phyloP scores from a whole-genome alignment of 805 yeast species.

The Ogataea degrootiae region DNA sequence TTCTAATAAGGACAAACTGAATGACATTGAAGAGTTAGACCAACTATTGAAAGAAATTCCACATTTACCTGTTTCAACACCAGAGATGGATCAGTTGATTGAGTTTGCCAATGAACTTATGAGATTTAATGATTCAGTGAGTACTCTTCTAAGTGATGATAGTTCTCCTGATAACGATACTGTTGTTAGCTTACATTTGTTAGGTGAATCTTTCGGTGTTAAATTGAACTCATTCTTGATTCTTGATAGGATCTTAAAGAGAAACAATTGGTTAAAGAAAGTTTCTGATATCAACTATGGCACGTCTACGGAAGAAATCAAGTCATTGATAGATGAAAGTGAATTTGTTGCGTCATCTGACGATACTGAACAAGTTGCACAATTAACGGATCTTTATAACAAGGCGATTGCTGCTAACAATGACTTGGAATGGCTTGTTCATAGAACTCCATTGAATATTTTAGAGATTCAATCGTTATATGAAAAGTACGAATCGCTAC shows the following conservation, averaged over 20 bases:
- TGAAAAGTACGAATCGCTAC: slow-evolving; percentile 10
- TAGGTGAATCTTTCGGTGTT: slow-evolving; percentile 60
- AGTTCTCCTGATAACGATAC: slow-evolving; percentile 9
- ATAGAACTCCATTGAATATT: slow-evolving; percentile 1
- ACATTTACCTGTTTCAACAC: slow-evolving; percentile 42
- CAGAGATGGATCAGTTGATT: slow-evolving; percentile 56
- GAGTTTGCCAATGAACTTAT: slow-evolving; percentile 50
- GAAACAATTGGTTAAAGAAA: slow-evolving; percentile 36
- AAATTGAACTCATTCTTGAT: slow-evolving; percentile 43
- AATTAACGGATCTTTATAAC: slow-evolving; percentile 10
- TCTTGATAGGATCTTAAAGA: slow-evolving; percentile 34
- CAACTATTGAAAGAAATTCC: slow-evolving; percentile 43
- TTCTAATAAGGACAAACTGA: slow-evolving; percentile 21
- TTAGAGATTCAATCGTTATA: slow-evolving; percentile 7
- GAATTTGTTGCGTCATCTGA: slow-evolving; percentile 8
- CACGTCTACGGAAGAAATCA: slow-evolving; percentile 12
- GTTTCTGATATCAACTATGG: slow-evolving; percentile 22
- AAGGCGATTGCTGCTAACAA: slow-evolving; percentile 13
- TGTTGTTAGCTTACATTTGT: slow-evolving; percentile 43
- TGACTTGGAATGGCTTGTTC: slow-evolving; percentile 3
- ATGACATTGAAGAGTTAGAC: slow-evolving; percentile 31
- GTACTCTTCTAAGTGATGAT: slow-evolving; percentile 32
- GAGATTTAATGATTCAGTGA: slow-evolving; percentile 45
- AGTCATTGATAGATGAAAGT: slow-evolving; percentile 23
- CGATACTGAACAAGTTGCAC: slow-evolving; percentile 12